Evolutionary conservation across 371 early-diverging fungal species (phyloP), one percentile per base, ranked within the genome.

Genomic region (Paraphysoderma sedebokerense): DNA sequence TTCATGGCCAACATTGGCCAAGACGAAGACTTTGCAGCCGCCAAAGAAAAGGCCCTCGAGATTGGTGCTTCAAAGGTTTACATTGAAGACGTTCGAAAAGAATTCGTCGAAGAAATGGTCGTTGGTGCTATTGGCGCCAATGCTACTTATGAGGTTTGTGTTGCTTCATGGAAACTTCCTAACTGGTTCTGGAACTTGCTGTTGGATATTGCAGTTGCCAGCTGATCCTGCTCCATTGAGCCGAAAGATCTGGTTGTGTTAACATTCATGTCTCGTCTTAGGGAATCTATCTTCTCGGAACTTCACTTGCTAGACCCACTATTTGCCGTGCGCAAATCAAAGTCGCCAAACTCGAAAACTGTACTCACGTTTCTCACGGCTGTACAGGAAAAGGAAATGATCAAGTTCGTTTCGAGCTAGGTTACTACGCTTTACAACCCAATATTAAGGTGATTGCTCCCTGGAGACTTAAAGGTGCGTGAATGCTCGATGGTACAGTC

Each of bases 351-450:
- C 68, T 66, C 31, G 97, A 96, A 68, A 81, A 80, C 49, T 92
- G 92, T 71, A 76, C 84, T 44, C 85, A 65, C 59, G 92, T 96
- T 11, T 85, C 92, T 29, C 97, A 96, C 71, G 93, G 97, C 34
- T 93, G 93, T 76, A 96, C 97, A 30, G 96, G 96, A 52, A 96
- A 96, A 73, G 95, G 97, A 49, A 96, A 96, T 72, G 97, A 96
- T 61, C 97, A 96, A 68, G 93, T 96, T 51, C 87, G 97, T 44
- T 96, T 96, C 64, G 97, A 96, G 66, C 75, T 96, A 40, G 93
- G 88, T 32, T 96, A 89, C 79, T 89, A 91, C 60, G 91, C 95
- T 22, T 74, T 96, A 48, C 76, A 85, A 55, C 88, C 87, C 47
- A 68, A 74, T 49, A 92, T 93, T 63, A 68, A 92, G 70, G 90